These are phyloP conservation scores for Penicillium sp. DNA, from an alignment of 2,329 filamentous ascomycete genomes.

Conservation along the genomic window DNA sequence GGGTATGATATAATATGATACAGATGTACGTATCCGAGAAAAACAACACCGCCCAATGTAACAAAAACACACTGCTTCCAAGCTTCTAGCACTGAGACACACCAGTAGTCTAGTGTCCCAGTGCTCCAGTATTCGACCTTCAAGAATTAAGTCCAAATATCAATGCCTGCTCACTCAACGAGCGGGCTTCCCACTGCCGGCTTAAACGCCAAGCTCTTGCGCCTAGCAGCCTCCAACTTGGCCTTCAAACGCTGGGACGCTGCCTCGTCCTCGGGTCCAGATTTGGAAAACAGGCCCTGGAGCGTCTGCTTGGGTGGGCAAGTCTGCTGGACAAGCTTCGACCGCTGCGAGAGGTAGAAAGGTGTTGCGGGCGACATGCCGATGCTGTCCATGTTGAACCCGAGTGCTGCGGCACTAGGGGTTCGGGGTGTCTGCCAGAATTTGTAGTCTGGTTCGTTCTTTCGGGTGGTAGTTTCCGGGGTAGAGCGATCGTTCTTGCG, in stretches of 20 bases:
- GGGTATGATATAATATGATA: conserved; percentile 7
- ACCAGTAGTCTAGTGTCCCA: background rate
- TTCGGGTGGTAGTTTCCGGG: conserved; percentile 20
- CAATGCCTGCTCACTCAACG: conserved; percentile 12
- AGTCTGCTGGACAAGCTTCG: conserved; percentile 55
- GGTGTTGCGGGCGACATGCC: conserved; percentile 53
- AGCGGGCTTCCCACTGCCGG: conserved; percentile 14
- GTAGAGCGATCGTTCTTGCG: conserved; percentile 19
- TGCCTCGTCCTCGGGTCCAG: conserved; percentile 32
- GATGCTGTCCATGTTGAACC: conserved; percentile 44
- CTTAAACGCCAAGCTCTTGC: conserved; percentile 64
- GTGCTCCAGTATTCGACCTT: background rate
- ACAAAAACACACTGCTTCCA: background rate
- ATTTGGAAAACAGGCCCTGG: conserved; percentile 45
- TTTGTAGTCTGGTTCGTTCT: conserved; percentile 20
- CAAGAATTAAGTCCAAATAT: background rate
- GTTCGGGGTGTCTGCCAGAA: conserved; percentile 38
- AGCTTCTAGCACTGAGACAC: background rate
- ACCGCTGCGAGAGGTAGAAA: conserved; percentile 50
- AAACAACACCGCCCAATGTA: background rate
- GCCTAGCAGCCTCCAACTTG: conserved; percentile 69
- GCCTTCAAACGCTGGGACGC: conserved; percentile 55
- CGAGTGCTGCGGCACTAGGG: conserved; percentile 36
- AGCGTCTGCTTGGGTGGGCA: conserved; percentile 59
- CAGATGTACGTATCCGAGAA: background rate